A percentile compares a stretch with the other conserved stretches of the same genome.
Evolutionary conservation across 2,329 filamentous ascomycete genomes (phyloP).

Genomic region (Amauroascus niger): DNA sequence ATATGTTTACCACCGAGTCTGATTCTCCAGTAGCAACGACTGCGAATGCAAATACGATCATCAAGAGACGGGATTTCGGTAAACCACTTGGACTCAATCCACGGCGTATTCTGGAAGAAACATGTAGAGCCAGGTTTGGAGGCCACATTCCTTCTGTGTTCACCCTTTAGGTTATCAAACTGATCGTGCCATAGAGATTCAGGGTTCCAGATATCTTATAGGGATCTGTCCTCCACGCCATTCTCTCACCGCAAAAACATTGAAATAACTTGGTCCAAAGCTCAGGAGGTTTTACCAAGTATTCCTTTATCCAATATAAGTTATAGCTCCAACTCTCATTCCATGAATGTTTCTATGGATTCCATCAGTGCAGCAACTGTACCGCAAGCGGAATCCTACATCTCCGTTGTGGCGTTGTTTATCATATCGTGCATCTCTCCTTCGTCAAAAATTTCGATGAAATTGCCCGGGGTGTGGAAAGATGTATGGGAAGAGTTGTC

Average conservation of each 20-base stretch:
- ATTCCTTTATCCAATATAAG: slow-evolving; percentile 36
- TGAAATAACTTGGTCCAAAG: slow-evolving; percentile 67
- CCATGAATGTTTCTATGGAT: slow-evolving; percentile 61
- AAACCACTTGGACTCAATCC: slow-evolving; percentile 70
- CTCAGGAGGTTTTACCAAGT: slow-evolving; percentile 47
- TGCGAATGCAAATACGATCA: slow-evolving; percentile 33
- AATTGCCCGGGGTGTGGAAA: slow-evolving; percentile 70
- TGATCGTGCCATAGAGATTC: slow-evolving; percentile 50
- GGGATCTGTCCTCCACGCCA: slow-evolving; percentile 58
- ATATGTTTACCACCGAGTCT: slow-evolving; percentile 44
- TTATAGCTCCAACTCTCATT: slow-evolving; percentile 37
- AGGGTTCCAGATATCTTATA: slow-evolving; percentile 56
- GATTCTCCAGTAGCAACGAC: slow-evolving; percentile 33
- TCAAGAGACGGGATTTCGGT: slow-evolving; percentile 71
- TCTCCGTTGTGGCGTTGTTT: slow-evolving; percentile 74
- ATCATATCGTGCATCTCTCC: slow-evolving; percentile 56
- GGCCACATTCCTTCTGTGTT: background rate
- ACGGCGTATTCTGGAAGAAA: slow-evolving; percentile 68
- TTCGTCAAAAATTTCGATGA: slow-evolving; percentile 69
- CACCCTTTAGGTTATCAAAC: background rate
- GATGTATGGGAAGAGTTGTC: slow-evolving; percentile 76
- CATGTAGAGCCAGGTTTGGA: slow-evolving; percentile 64
- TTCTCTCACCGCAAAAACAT: slow-evolving; percentile 70
- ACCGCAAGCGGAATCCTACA: slow-evolving; percentile 77
- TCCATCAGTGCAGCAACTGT: slow-evolving; percentile 62